Base-by-base conservation (phyloP, 768 basidiomycete species). In the Xerocomellus chrysenteron region DNA sequence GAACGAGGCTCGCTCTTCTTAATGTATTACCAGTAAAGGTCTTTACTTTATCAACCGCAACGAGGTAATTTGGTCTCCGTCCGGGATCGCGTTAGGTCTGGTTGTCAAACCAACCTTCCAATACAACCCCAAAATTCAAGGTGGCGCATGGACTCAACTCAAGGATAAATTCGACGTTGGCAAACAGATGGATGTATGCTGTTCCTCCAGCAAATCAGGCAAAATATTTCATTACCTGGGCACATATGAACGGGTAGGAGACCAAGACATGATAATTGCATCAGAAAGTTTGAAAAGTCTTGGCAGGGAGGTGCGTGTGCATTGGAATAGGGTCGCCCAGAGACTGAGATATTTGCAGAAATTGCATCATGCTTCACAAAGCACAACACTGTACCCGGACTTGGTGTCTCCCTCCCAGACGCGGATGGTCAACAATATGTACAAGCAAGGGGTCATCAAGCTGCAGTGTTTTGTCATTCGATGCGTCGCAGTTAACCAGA, bases 371-470 rank as follows among this genome's bases (percentile, higher is more conserved):
- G 54, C 47, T 32, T 59, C 68, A 11, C 39, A 33, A 36, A 6
- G 39, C 19, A 70, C 70, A 5, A 63, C 57, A 40, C 46, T 65
- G 7, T 63, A 60, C 49, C 56, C 51, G 21, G 59, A 70, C 44
- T 45, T 70, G 17, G 37, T 69, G 26, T 58, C 68, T 24, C 59
- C 70, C 12, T 62, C 56, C 16, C 70, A 68, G 21, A 47, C 46
- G 30, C 55, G 51, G 44, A 70, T 70, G 66, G 62, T 66, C 37
- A 50, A 50, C 13, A 64, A 62, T 14, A 72, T 70, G 68, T 72
- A 70, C 45, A 58, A 45, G 50, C 52, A 64, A 16, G 70, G 68
- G 9, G 54, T 72, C 47, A 65, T 72, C 54, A 60, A 68, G 44
- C 52, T 72, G 11, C 56, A 61, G 41, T 68, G 69, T 50, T 62